Base-by-base conservation (phyloP, 495 filamentous ascomycete species). In the Cladorrhinum samala region DNA sequence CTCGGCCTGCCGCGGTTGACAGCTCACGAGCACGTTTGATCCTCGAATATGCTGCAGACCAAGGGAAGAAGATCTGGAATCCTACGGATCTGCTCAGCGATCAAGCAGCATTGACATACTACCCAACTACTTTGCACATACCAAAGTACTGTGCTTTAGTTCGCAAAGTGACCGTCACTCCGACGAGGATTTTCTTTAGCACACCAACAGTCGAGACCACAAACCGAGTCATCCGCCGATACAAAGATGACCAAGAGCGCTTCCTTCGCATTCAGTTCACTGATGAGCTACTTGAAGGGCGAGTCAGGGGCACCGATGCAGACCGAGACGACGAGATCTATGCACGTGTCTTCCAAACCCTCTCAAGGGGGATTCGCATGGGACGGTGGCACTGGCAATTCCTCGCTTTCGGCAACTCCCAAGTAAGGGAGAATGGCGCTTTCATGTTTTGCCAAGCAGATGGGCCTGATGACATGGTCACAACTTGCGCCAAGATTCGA, bases 241-340 rank as follows among this genome's bases (percentile, higher is more conserved):
- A 83, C 64, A 67, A 73, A 5, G 68, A 82, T 37, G 67, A 85
- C 46, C 68, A 75, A n/a, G 89, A 96, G 61, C 81, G 84, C 8
- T 98, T 98, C 53, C 73, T 98, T n/a, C 83, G 93, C 2, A 84
- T 97, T 18, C 85, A 90, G 54, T 96, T 99, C 62, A 86, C 83
- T 0, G 93, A 96, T 52, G 93, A 97, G 67, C 76, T 65, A 1
- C 51, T 57, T 1, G 68, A 83, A 45, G 75, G 79, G 5, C 71
- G 72, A 46, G 70, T 72, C 36, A 65, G 30, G 14, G 64, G 79
- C 67, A 21, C 70, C 72, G 59, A 75, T 64, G 49, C 70, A 62
- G 30, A 54, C 8, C 46, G 63, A n/a, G 82, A 87, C 58, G 80
- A 96, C 48, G 81, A 85, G 53, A 50, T 96, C 1, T 95, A 88